Evolutionary conservation across 1,284 basidiomycete species (phyloP), one percentile per base, ranked within the genome.

Genomic region (Cryptococcus amylolentus): DNA sequence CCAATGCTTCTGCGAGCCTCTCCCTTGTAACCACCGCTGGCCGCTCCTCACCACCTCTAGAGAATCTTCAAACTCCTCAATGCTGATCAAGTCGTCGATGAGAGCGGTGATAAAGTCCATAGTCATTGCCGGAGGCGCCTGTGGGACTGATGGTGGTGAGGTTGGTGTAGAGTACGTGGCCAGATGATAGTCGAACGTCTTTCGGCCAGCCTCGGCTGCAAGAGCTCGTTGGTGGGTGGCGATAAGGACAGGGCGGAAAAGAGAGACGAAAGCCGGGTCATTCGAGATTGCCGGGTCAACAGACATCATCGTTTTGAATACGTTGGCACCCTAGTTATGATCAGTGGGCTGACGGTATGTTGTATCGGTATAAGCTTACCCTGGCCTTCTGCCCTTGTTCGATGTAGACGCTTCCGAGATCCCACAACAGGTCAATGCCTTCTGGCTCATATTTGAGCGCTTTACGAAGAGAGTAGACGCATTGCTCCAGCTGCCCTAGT

Each of bases 401-500:
- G 62, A 87, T 87, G 5, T 92, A 87, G 6, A 97, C 81, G 4
- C 84, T 80, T 0, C 93, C 91, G 2, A 92, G 84, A 65, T 98
- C 92, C 91, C 91, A 97, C 26, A 95, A 82, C 1, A 89, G 87
- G 58, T 89, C 86, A 9, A 91, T 82, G 61, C 97, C 93, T 5
- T 82, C 81, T 5, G 88, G 87, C 68, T 94, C 88, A 27, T 89
- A 80, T 60, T 83, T 86, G 68, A 88, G 84, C 0, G 90, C 84
- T 70, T 97, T 94, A 0, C 87, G 82, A 67, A 89, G 89, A 71
- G 95, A 98, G 72, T 98, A 97, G 28, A 96, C 78, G 0, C 92
- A 89, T 76, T 98, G 92, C 54, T 91, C 86, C 45, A 55, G 50
- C 35, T 68, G 54, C 12, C 61, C 64, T 1, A 43, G 31, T 16